phyloP scores from a whole-genome alignment of 306 rosid species.

The Vigna unguiculata region DNA sequence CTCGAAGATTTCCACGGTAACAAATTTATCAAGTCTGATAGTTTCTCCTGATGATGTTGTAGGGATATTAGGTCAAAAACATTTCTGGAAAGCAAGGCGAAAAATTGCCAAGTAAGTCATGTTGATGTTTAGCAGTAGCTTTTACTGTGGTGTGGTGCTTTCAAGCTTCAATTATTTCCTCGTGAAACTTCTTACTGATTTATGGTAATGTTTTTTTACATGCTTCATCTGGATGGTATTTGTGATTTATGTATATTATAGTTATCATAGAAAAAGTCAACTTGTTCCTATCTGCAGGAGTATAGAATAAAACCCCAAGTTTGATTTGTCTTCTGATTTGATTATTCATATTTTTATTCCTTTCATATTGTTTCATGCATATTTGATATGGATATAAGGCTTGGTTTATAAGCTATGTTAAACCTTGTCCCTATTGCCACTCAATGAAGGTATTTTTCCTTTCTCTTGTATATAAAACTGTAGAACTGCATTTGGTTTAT shows the following conservation, averaged over 20 bases:
- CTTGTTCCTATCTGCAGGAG: background rate
- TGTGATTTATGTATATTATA: background rate
- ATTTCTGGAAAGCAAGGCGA: slow-evolving; percentile 26
- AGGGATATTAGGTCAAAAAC: slow-evolving; percentile 18
- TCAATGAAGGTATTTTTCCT: background rate
- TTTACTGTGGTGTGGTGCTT: background rate
- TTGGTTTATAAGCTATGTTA: slow-evolving; percentile 3
- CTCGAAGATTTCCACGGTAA: background rate
- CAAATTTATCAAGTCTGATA: slow-evolving; percentile 4
- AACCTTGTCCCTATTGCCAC: background rate
- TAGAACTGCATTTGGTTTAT: slow-evolving; percentile 10
- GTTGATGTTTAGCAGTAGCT: background rate
- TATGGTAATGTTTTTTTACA: background rate
- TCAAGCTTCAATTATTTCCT: background rate
- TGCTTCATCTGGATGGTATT: background rate
- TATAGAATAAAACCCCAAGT: background rate
- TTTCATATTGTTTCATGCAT: background rate
- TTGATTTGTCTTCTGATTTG: background rate
- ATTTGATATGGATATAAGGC: slow-evolving; percentile 4
- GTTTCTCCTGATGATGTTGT: slow-evolving; percentile 25
- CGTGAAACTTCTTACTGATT: background rate
- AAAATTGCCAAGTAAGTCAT: slow-evolving; percentile 27
- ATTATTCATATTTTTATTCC: background rate
- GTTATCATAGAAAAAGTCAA: background rate
- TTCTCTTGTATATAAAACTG: background rate